Evolutionary conservation across 2,329 filamentous ascomycete species (phyloP).

Genomic region (Microthyrium microscopicum): DNA sequence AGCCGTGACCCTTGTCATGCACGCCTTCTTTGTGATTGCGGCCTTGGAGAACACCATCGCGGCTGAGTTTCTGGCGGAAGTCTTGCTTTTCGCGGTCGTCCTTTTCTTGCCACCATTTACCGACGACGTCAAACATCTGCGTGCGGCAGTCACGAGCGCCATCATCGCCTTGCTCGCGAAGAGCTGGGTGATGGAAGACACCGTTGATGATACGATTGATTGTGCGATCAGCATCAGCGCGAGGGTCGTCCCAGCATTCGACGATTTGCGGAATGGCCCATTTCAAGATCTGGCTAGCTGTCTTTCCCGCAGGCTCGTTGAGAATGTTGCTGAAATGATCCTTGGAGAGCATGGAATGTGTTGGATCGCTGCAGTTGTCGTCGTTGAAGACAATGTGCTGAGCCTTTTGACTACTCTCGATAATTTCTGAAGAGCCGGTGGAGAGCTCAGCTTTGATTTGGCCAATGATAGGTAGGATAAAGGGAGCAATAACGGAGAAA

Average conservation of each 20-base stretch:
- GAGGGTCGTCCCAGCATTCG: conserved; percentile 68
- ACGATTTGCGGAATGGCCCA: conserved; percentile 88
- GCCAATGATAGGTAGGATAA: conserved; percentile 66
- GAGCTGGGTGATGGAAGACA: conserved; percentile 77
- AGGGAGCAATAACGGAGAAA: conserved; percentile 80
- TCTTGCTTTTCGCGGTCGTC: conserved; percentile 44
- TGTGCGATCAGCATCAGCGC: conserved; percentile 49
- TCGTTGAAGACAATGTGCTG: conserved; percentile 79
- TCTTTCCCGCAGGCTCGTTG: conserved; percentile 74
- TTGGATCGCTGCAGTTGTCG: conserved; percentile 61
- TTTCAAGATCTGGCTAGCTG: conserved; percentile 59
- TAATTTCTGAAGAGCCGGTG: conserved; percentile 74
- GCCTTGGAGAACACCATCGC: conserved; percentile 58
- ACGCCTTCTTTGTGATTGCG: conserved; percentile 79
- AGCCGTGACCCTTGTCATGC: conserved; percentile 71
- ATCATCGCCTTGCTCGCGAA: conserved; percentile 52
- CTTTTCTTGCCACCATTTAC: conserved; percentile 67
- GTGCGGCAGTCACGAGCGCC: conserved; percentile 55
- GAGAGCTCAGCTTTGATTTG: conserved; percentile 79
- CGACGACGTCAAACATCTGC: conserved; percentile 63
- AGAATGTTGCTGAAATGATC: conserved; percentile 84
- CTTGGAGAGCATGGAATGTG: conserved; percentile 90
- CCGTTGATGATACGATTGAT: conserved; percentile 64
- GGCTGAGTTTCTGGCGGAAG: conserved; percentile 58
- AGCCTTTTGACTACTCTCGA: conserved; percentile 66